These are phyloP conservation scores for Kalaharituber pfeilii DNA, from an alignment of 2,329 filamentous ascomycete genomes.

Conservation along the genomic window DNA sequence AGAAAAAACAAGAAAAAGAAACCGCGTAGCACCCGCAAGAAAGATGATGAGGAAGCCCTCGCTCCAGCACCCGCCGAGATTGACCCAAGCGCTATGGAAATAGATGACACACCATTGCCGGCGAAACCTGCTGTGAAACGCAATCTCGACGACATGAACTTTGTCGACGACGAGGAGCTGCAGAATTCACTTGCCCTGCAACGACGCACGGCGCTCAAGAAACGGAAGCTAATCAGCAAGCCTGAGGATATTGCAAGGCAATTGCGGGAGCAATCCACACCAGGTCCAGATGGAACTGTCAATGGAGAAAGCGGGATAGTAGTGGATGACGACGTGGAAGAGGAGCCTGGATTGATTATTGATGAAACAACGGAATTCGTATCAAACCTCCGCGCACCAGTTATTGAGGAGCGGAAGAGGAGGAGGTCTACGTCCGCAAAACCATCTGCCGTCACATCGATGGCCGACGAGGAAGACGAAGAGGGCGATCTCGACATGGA, in stretches of 20 bases:
- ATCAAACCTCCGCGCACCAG: constrained; percentile 58
- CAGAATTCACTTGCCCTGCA: constrained; percentile 74
- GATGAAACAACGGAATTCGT: constrained; percentile 94
- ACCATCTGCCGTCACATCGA: not conserved
- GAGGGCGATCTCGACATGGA: constrained; percentile 34
- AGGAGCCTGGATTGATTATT: constrained; percentile 58
- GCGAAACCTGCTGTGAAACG: constrained; percentile 13
- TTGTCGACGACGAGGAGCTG: constrained; percentile 83
- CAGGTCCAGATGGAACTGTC: constrained; percentile 29
- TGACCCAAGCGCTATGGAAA: constrained; percentile 18
- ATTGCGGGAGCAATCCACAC: constrained; percentile 43
- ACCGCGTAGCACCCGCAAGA: constrained; percentile 55
- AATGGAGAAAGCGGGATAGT: constrained; percentile 22
- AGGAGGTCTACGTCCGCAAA: constrained; percentile 8
- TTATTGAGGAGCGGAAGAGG: constrained; percentile 37
- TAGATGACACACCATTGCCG: constrained; percentile 10
- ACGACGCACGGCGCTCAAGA: constrained; percentile 68
- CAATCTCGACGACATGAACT: constrained; percentile 30
- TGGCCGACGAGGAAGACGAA: constrained; percentile 16
- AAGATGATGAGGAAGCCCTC: constrained; percentile 43
- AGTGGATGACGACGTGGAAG: constrained; percentile 35
- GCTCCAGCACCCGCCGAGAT: constrained; percentile 26
- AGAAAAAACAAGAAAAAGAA: constrained; percentile 86
- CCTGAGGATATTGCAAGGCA: constrained; percentile 78
- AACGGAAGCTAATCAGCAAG: constrained; percentile 59